These are phyloP conservation scores for Allium sativum DNA, from an alignment of 106 monocot genomes.

Conservation along the genomic window DNA sequence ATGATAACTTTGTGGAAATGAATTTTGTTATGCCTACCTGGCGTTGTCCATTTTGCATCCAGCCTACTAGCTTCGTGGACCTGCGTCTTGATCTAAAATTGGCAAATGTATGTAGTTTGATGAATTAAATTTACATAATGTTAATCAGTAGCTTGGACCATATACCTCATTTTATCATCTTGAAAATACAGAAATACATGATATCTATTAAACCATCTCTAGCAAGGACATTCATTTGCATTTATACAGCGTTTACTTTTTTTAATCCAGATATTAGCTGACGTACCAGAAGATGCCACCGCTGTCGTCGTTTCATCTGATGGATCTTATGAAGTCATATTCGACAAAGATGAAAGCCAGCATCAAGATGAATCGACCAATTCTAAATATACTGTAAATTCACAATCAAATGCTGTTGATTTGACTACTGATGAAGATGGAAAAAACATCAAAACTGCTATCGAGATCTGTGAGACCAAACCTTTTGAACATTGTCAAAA, in stretches of 20 bases:
- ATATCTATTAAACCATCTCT: not conserved
- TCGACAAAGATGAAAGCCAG: conserved; percentile 11
- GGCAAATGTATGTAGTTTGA: conserved; percentile 42
- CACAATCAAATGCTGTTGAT: conserved; percentile 23
- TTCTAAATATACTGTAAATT: not conserved
- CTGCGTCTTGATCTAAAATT: conserved; percentile 73
- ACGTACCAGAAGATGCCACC: conserved; percentile 25
- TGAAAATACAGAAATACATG: not conserved
- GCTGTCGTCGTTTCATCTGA: conserved; percentile 40
- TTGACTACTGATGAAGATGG: conserved; percentile 36
- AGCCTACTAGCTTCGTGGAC: conserved; percentile 51
- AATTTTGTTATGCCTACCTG: conserved; percentile 75
- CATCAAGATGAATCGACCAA: conserved; percentile 9
- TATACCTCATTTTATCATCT: not conserved
- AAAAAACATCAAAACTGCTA: conserved; percentile 10
- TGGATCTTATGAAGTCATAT: conserved; percentile 40
- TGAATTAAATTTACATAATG: not conserved
- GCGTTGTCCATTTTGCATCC: conserved; percentile 89
- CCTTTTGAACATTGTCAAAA: conserved; percentile 21
- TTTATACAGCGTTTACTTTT: conserved; percentile 2
- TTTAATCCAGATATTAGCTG: conserved; percentile 33
- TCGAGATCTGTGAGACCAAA: conserved; percentile 35
- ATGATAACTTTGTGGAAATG: conserved; percentile 80
- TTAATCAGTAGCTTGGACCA: not conserved
- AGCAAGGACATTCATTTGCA: too few relatives aligned